Evolutionary conservation across 495 filamentous ascomycete species (phyloP).

Genomic region (Penicillium riverlandense): DNA sequence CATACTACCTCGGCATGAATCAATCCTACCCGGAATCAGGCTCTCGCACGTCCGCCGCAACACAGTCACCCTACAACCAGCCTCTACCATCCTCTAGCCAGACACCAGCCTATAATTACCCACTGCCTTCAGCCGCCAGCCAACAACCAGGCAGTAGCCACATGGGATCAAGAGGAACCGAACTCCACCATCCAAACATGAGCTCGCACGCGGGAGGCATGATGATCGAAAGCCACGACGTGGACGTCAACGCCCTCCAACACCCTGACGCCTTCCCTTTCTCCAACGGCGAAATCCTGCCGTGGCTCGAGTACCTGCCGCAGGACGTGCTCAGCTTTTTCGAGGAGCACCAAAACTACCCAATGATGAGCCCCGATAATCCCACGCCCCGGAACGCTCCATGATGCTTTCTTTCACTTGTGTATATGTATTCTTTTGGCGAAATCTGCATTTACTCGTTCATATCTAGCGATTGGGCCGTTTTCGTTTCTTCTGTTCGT

Average conservation of each 20-base stretch:
- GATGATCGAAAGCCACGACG: constrained; percentile 64
- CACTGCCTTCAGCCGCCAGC: constrained; percentile 24
- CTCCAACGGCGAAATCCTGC: constrained; percentile 50
- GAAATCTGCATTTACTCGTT: no score
- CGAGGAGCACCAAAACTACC: constrained; percentile 34
- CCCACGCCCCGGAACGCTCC: constrained; percentile 16
- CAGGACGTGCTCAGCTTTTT: constrained; percentile 54
- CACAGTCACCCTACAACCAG: constrained; percentile 42
- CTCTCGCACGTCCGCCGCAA: constrained; percentile 22
- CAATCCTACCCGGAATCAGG: constrained; percentile 18
- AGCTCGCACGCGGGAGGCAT: constrained; percentile 44
- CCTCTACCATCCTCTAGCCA: constrained; percentile 29
- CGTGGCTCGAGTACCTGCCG: constrained; percentile 64
- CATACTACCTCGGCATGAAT: constrained; percentile 26
- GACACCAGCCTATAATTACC: constrained; percentile 16
- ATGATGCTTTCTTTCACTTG: constrained; percentile 2
- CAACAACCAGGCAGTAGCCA: constrained; percentile 28
- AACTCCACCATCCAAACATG: constrained; percentile 26
- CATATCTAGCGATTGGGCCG: no score
- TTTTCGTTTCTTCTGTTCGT: no score
- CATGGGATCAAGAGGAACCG: constrained; percentile 23
- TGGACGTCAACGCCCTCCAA: constrained; percentile 50
- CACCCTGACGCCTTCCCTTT: constrained; percentile 37
- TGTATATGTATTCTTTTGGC: background rate
- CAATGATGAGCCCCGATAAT: constrained; percentile 29